These are phyloP conservation scores for Haplosporangium gracile DNA, from an alignment of 192 early-diverging fungal genomes.

Conservation along the genomic window DNA sequence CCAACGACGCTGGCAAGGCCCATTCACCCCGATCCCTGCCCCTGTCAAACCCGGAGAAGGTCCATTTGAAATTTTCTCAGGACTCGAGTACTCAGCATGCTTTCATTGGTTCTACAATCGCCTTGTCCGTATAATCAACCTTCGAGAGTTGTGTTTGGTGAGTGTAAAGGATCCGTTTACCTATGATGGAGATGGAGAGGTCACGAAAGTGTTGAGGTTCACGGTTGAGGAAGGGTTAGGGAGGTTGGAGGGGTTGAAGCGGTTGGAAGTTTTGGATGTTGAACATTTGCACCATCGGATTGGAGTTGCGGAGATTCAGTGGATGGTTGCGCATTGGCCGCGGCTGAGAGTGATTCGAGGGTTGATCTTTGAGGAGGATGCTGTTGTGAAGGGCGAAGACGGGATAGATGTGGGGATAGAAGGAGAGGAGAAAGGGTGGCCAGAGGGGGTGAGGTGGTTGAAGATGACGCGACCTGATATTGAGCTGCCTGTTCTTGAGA, in stretches of 20 bases:
- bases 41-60: neutral
- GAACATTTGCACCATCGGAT: constrained; percentile 10
- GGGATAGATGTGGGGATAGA: neutral
- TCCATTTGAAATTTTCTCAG: neutral
- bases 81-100: neutral
- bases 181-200: neutral
- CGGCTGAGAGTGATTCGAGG: neutral
- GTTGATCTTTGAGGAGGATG: neutral
- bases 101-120: constrained; percentile 20
- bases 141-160: constrained; percentile 20
- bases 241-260: neutral
- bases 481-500: neutral
- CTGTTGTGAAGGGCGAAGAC: neutral
- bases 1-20: too few species aligned
- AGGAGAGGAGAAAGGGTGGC: neutral
- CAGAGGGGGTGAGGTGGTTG: constrained; percentile 17
- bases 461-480: constrained; percentile 9
- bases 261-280: constrained; percentile 20
- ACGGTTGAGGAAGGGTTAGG: constrained; percentile 14
- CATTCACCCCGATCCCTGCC: too few species aligned
- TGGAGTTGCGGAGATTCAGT: constrained; percentile 13
- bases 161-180: neutral
- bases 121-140: neutral
- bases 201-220: neutral
- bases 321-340: constrained; percentile 31